Evolutionary conservation across 345 rosid genomes (phyloP).

Genomic region (Hibiscus tridactylites): DNA sequence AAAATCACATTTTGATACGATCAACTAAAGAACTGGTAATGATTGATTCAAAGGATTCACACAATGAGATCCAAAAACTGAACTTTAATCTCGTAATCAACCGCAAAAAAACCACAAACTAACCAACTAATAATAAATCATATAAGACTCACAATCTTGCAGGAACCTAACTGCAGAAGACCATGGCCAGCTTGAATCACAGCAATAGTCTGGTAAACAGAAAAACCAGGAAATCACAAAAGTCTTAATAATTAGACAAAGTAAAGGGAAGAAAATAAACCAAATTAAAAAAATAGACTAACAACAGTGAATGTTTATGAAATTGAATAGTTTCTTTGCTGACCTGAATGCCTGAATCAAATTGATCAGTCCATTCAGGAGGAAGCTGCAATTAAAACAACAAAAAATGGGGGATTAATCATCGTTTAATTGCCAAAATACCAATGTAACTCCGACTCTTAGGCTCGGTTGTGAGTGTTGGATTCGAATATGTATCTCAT

Average conservation of each 20-base stretch:
- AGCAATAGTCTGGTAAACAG: conserved; percentile 72
- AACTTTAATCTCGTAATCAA: no score
- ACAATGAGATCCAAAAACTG: no score
- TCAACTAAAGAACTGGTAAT: no score
- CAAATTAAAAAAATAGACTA: not conserved
- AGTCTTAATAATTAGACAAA: conserved; percentile 8
- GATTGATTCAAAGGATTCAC: no score
- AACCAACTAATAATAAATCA: not conserved
- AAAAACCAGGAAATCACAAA: not conserved
- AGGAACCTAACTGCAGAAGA: conserved; percentile 85
- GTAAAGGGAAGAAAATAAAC: not conserved
- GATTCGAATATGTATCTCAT: not conserved
- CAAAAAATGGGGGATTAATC: not conserved
- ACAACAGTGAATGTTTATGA: not conserved
- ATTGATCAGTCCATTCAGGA: conserved; percentile 97
- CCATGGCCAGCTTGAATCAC: conserved; percentile 99
- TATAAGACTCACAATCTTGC: conserved; percentile 74
- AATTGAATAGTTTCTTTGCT: conserved; percentile 5
- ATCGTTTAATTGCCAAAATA: not conserved
- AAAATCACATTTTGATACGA: no score
- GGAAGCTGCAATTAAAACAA: conserved; percentile 69
- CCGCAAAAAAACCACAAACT: no score
- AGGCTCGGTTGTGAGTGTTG: not conserved
- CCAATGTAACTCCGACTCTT: not conserved
- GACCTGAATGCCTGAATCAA: conserved; percentile 99